Base-by-base conservation (phyloP, 2,329 filamentous ascomycete species). In the Neofusicoccum sp. region DNA sequence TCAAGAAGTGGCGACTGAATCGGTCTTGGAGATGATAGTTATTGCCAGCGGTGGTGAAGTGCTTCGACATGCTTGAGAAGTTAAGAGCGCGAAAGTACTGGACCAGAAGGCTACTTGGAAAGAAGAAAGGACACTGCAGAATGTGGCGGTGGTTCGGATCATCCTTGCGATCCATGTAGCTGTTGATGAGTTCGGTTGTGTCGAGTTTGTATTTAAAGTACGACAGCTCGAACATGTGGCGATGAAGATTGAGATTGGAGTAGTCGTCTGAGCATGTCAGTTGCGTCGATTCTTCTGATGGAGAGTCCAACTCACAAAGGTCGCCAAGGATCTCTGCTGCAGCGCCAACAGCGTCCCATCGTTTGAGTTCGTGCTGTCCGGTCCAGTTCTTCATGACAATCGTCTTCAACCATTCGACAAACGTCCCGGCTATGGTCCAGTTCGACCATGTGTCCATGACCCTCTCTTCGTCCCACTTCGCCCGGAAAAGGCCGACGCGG, bases 51-150 rank as follows among this genome's bases (percentile, higher is more conserved):
- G 67, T 65, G 68, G 95, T 89, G 67, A 88, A 92, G 14, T 88
- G 84, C 61, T 87, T 85, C 65, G 88, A 90, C 93, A 98, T 98
- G 14, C 84, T 84, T 0, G 90, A 86, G 68, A 95, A 91, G 70
- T 96, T 97, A 69, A 96, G 87, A 3, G 91, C 86, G 16, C 93
- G 87, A 72, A 98, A 97, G 71, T 92, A 96, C 0, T 86, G 86
- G 2, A 96, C 88, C 2, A 96, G 77, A 1, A 86, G 85, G 0
- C 87, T 82, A 0, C 87, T 82, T 20, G 83, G 86, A 68, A 97
- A 96, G 0, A 98, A 80, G 69, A 89, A 96, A 0, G 90, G 86
- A 64, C 89, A 91, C 62, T 92, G 87, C 3, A 98, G 78, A 0
- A 98, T 78, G 73, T 97, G 92, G 24, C 87, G 78, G 30, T 79